A percentile compares a stretch with the other conserved stretches of the same genome.
phyloP scores from a whole-genome alignment of 495 filamentous ascomycete species.

The Delitschia confertaspora region DNA sequence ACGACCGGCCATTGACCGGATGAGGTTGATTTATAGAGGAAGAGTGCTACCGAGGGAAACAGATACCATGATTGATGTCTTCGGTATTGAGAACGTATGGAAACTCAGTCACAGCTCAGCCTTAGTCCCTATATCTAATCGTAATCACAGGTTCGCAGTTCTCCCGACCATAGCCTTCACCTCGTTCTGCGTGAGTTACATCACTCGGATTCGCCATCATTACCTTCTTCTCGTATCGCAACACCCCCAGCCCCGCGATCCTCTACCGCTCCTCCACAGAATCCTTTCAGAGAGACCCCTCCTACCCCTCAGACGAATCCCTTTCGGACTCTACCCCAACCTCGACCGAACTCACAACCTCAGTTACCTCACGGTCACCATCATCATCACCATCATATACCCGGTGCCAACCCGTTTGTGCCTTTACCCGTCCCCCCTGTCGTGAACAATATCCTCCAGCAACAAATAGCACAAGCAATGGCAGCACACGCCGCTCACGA shows the following conservation, averaged over 20 bases:
- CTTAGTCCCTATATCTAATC: background rate
- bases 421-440: constrained; percentile 15
- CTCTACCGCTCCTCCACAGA: constrained; percentile 21
- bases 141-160: constrained; percentile 14
- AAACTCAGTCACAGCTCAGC: background rate
- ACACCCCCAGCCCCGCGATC: constrained; percentile 14
- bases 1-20: constrained; percentile 32
- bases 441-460: constrained; percentile 12
- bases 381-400: constrained; percentile 5
- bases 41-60: constrained; percentile 32
- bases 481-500: background rate
- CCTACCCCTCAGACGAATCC: constrained; percentile 12
- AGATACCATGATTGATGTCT: constrained; percentile 33
- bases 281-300: constrained; percentile 7
- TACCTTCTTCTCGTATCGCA: constrained; percentile 3
- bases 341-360: constrained; percentile 10
- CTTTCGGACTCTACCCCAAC: constrained; percentile 19
- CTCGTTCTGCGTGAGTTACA: constrained; percentile 26
- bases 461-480: constrained; percentile 15
- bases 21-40: constrained; percentile 37
- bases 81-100: constrained; percentile 24
- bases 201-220: background rate
- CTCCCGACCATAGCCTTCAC: constrained; percentile 23
- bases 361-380: constrained; percentile 9
- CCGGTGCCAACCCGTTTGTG: constrained; percentile 8